Evolutionary conservation across 441 rosid genomes (phyloP).

Genomic region (Euphorbia schlechtendalii): DNA sequence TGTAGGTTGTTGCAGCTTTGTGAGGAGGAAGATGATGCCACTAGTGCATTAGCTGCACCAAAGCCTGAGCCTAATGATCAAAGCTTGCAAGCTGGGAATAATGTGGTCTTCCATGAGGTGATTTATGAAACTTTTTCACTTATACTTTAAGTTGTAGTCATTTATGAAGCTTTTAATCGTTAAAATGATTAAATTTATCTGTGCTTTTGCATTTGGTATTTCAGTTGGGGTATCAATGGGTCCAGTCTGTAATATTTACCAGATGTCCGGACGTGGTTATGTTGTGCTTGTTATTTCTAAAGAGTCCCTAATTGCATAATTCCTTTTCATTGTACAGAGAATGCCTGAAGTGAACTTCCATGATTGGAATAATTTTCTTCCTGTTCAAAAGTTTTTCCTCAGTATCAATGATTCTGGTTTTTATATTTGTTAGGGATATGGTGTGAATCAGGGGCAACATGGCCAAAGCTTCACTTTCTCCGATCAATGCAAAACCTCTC

Average conservation of each 20-base stretch:
- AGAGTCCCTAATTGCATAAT: too few relatives aligned
- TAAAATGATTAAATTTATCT: too few relatives aligned
- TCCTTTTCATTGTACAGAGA: neutral
- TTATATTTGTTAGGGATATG: conserved; percentile 47
- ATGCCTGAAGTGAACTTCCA: neutral
- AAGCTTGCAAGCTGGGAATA: conserved; percentile 42
- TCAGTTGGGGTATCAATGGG: neutral
- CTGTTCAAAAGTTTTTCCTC: neutral
- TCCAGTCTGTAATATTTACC: neutral
- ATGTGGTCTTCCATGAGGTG: conserved; percentile 59
- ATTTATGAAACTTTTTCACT: conserved; percentile 15
- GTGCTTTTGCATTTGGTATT: too few relatives aligned
- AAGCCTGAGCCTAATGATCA: conserved; percentile 92
- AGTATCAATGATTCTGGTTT: conserved; percentile 12
- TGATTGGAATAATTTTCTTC: neutral
- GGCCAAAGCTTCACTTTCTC: conserved; percentile 46
- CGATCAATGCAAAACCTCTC: conserved; percentile 57
- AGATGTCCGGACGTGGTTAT: conserved; percentile 1
- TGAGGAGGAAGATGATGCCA: conserved; percentile 98
- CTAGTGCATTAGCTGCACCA: conserved; percentile 73
- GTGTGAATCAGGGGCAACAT: conserved; percentile 48
- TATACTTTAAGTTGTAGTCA: too few relatives aligned
- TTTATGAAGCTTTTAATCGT: too few relatives aligned
- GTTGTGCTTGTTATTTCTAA: neutral
- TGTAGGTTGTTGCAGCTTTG: conserved; percentile 85